Evolutionary conservation across 2,329 filamentous ascomycete genomes (phyloP), one percentile per base, ranked within the genome.

Genomic region (Pestalotiopsis sp.): DNA sequence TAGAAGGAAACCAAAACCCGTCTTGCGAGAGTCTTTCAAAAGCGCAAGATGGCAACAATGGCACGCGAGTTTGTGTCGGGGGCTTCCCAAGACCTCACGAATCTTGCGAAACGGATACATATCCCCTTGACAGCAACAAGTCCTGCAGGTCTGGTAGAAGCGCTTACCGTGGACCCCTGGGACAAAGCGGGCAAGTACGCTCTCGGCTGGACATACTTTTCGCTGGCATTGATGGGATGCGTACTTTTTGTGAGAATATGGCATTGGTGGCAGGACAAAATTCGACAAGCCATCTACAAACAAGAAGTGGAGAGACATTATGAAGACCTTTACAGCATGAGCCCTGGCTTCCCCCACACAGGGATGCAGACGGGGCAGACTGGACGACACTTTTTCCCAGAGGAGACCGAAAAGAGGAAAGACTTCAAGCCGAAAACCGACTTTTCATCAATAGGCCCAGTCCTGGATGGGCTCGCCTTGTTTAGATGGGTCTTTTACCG

Each of bases 221-320:
- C 92, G 66, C 80, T 97, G 63, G 89, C 91, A 64, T 80, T 98
- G 69, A 86, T 95, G 71, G 86, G 87, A 36, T 75, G 89, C 66
- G 90, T 95, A 4, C 82, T 92, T 12, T 75, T 91, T 12, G 84
- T 95, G 77, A 90, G 94, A 73, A 86, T 93, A 77, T 97, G 95
- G 85, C 92, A 97, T 80, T 91, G 92, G 73, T 97, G 94, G 91
- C 94, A 95, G 74, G 95, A 98, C 83, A 97, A 96, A 82, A 93
- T 97, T 73, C 90, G 95, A 73, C 93, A 95, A 73, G 95, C 94
- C 71, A 89, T 96, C 70, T 93, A 96, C 82, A 95, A 97, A 82
- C 91, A 96, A 77, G 90, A 93, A 77, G 86, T 93, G 74, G 86
- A 93, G 76, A 86, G 90, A 74, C 87, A 91, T 74, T 90, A 88